phyloP scores from a whole-genome alignment of 2,329 filamentous ascomycete genomes.

The Lasiodiplodia gonubiensis region DNA sequence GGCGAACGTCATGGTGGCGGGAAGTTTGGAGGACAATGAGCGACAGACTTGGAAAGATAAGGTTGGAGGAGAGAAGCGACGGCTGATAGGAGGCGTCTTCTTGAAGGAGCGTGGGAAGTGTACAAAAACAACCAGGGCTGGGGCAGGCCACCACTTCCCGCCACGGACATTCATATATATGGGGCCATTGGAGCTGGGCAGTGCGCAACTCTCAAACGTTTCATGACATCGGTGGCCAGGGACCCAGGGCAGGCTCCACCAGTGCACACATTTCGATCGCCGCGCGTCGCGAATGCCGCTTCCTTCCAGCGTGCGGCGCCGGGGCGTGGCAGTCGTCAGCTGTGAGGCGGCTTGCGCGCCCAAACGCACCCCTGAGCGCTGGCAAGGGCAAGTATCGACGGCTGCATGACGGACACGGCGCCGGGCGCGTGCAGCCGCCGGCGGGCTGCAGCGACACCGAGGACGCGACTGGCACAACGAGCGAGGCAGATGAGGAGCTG shows the following conservation, averaged over 20 bases:
- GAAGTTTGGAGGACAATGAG: constrained; percentile 4
- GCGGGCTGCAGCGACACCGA: not conserved
- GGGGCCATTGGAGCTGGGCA: constrained; percentile 19
- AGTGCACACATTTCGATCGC: constrained; percentile 25
- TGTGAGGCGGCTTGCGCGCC: constrained; percentile 19
- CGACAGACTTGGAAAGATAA: constrained; percentile 4
- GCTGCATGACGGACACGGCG: constrained; percentile 2
- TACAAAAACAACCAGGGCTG: constrained; percentile 22
- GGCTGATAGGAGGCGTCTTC: constrained; percentile 6
- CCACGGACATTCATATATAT: constrained; percentile 26
- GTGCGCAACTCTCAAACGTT: constrained; percentile 24
- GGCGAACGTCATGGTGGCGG: constrained; percentile 19
- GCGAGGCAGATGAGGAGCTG: not conserved
- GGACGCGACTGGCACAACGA: not conserved
- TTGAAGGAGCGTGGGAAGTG: constrained; percentile 16
- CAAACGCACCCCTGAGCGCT: constrained; percentile 13
- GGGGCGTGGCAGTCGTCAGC: constrained; percentile 21
- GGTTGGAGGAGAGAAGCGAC: constrained; percentile 1
- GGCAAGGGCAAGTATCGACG: constrained; percentile 20
- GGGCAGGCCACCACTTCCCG: constrained; percentile 23
- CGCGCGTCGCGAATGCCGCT: constrained; percentile 21
- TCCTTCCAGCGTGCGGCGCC: constrained; percentile 15
- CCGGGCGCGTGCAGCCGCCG: not conserved
- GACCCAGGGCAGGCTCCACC: constrained; percentile 25
- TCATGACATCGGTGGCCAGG: constrained; percentile 24